phyloP scores from a whole-genome alignment of 306 rosid genomes.

The Sicyos baderoa region DNA sequence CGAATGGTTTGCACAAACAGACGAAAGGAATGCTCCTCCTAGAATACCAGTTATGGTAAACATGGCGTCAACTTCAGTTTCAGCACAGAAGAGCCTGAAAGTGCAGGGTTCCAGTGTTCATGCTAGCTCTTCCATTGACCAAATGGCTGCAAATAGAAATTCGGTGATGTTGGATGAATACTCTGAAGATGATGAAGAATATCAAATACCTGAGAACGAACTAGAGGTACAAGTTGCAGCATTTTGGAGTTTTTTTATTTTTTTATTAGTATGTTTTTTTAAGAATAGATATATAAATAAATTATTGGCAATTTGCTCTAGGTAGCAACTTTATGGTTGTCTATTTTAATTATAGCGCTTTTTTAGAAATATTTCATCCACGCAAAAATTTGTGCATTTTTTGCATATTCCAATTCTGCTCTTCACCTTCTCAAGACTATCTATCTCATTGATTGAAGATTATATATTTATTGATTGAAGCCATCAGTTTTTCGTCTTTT shows the following conservation, averaged over 20 bases:
- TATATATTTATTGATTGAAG: too few relatives aligned
- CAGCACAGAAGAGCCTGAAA: constrained; percentile 60
- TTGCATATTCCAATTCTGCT: too few relatives aligned
- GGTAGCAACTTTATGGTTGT: too few relatives aligned
- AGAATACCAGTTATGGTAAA: constrained; percentile 99
- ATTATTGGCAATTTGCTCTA: not conserved
- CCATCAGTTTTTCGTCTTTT: too few relatives aligned
- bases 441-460: too few relatives aligned
- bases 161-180: constrained; percentile 87
- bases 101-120: constrained; percentile 45
- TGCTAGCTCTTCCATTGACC: constrained; percentile 42
- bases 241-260: not conserved
- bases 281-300: too few relatives aligned
- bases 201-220: constrained; percentile 78
- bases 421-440: too few relatives aligned
- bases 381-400: too few relatives aligned
- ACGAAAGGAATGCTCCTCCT: constrained; percentile 87
- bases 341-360: too few relatives aligned
- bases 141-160: constrained; percentile 54
- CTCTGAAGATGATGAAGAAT: constrained; percentile 96
- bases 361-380: too few relatives aligned
- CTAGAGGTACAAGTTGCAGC: constrained; percentile 53
- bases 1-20: constrained; percentile 92
- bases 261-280: not conserved
- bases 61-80: constrained; percentile 75